Percentiles rank a stretch among this genome's conserved stretches.
Conservation (phyloP, 257 asterid species). For the Nicotiana benthamiana region DNA sequence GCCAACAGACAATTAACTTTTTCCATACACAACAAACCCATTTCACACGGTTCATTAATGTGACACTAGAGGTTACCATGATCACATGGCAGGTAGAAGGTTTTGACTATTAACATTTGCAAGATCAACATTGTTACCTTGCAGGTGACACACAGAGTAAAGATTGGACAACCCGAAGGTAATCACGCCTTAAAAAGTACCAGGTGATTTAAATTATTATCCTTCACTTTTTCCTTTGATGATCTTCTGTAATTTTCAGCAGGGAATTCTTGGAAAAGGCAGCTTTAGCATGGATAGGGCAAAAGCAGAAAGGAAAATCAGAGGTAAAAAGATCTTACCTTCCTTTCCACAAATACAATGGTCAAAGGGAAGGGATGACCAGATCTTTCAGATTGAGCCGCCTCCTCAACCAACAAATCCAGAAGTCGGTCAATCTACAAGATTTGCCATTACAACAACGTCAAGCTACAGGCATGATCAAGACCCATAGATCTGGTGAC, state of each 20-base stretch:
- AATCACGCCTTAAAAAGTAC: neutral
- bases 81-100: neutral
- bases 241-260: neutral
- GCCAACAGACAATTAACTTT: neutral
- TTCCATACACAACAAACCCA: neutral
- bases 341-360: constrained; percentile 87
- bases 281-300: neutral
- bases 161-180: neutral
- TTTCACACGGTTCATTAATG: neutral
- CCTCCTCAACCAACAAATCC: constrained; percentile 73
- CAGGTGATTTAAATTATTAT: neutral
- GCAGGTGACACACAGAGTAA: neutral
- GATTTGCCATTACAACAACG: neutral
- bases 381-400: constrained; percentile 57
- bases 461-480: neutral
- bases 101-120: neutral
- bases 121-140: neutral
- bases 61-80: neutral
- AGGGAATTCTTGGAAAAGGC: neutral
- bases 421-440: constrained; percentile 77
- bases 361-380: constrained; percentile 74
- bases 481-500: constrained; percentile 1
- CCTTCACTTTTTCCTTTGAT: neutral
- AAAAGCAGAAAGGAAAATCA: neutral
- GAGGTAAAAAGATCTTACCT: constrained; percentile 34